Conservation (phyloP, 805 yeast genomes). For the fission yeast (Schizosaccharomyces pombe) region DNA sequence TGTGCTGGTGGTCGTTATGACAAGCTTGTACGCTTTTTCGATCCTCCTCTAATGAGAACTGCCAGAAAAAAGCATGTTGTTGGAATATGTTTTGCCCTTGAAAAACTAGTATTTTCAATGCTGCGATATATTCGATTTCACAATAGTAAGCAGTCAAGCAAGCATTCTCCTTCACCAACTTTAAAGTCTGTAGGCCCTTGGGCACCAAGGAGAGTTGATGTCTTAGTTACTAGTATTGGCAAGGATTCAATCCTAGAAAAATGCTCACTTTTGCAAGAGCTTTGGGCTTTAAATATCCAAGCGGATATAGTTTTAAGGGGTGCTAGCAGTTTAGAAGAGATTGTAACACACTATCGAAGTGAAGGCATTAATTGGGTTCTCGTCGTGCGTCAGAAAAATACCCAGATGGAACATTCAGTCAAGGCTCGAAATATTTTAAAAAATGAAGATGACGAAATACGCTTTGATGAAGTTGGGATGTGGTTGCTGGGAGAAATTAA, state of each 20-base stretch:
- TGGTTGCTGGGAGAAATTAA: conserved; percentile 18
- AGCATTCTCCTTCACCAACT: conserved; percentile 16
- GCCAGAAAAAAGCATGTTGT: conserved; percentile 1
- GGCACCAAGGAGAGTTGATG: conserved; percentile 52
- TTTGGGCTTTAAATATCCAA: conserved; percentile 62
- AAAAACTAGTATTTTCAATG: conserved; percentile 5
- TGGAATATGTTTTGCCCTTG: conserved; percentile 17
- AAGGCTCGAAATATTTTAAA: conserved; percentile 41
- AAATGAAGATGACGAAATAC: conserved; percentile 47
- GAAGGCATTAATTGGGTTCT: conserved; percentile 63
- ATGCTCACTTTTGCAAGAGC: conserved; percentile 36
- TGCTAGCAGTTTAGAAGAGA: conserved; percentile 32
- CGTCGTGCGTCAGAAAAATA: conserved; percentile 31
- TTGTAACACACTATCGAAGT: conserved; percentile 32
- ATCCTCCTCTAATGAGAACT: conserved; percentile 1
- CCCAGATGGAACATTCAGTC: conserved; percentile 34
- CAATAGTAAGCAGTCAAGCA: conserved; percentile 8
- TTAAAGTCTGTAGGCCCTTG: conserved; percentile 17
- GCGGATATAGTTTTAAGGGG: conserved; percentile 33
- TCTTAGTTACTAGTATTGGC: conserved; percentile 48
- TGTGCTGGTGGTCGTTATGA: conserved; percentile 95
- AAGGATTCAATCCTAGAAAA: conserved; percentile 30
- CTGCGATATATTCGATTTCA: conserved; percentile 15
- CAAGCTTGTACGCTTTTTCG: conserved; percentile 23
- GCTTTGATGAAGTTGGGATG: conserved; percentile 37